Evolutionary conservation across 2,329 filamentous ascomycete genomes (phyloP).

Genomic region (Aspergillus tamarii): DNA sequence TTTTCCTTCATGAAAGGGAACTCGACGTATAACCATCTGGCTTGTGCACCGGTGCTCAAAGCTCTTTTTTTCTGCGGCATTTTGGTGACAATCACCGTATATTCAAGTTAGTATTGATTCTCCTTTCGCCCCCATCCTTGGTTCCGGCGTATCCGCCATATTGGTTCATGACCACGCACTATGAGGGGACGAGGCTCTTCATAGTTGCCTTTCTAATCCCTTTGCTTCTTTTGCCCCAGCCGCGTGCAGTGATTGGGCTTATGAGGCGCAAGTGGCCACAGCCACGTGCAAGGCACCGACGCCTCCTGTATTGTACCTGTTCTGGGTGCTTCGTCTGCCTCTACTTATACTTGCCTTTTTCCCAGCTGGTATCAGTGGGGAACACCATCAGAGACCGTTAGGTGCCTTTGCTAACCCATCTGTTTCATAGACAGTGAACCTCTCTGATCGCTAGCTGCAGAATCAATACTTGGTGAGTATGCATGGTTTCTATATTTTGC

Average conservation of each 20-base stretch:
- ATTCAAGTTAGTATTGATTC: slow-evolving; percentile 8
- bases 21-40: neutral
- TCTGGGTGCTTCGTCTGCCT: neutral
- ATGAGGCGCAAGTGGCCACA: slow-evolving; percentile 7
- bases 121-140: neutral
- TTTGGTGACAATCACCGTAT: neutral
- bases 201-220: slow-evolving; percentile 8
- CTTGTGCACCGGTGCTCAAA: slow-evolving; percentile 8
- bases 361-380: too few species aligned
- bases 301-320: neutral
- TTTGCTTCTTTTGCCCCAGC: slow-evolving; percentile 14
- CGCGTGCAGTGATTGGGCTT: slow-evolving; percentile 4
- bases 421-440: neutral
- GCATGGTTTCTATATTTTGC: neutral
- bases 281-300: slow-evolving; percentile 13
- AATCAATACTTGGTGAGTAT: neutral
- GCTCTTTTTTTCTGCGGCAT: slow-evolving; percentile 11
- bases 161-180: neutral
- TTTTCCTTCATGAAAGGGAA: slow-evolving; percentile 4
- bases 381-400: too few species aligned
- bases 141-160: slow-evolving; percentile 2
- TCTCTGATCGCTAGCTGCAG: neutral
- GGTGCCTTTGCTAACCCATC: neutral
- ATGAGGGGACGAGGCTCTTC: slow-evolving; percentile 12
- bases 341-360: neutral